Base-by-base conservation (phyloP, 768 basidiomycete genomes). In the Leccinum obscurum region DNA sequence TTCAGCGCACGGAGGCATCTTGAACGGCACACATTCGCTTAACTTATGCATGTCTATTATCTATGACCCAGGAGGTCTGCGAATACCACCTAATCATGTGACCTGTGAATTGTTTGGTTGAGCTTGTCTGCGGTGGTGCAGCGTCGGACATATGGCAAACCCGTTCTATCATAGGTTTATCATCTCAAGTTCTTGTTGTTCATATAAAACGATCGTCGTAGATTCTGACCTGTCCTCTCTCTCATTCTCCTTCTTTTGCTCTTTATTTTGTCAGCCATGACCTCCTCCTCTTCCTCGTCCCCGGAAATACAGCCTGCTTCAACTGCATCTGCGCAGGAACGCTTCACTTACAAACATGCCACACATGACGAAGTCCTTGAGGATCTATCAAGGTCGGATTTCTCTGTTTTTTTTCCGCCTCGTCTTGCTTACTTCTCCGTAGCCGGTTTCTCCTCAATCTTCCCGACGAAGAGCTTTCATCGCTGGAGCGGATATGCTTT, bases 361-460 rank as follows among this genome's bases (percentile, higher is more conserved):
- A 85, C 85, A 44, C 86, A 91, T 63, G 90, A 92, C 24, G 91
- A 95, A 75, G 90, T 93, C 57, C 83, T 95, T 55, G 93, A 95
- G 72, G 93, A 95, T 78, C 84, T 95, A 32, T 90, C 92, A 59
- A 95, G 92, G 93, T 90, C 59, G 58, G 59, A 65, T 69, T 50
- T 37, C 41, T 61, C 34, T 61, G n/a, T n/a, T 58, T 35, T 34
- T 62, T 62, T 51, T 51, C 62, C 32, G n/a, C 26, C 35, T 46
- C 20, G 37, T 64, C 56, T 57, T 44, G 24, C 60, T 68, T 61
- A 68, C 60, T 41, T 55, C 56, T 20, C 63, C 57, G 30, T 64
- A 96, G 93, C 74, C 93, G 97, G 54, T 98, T 98, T 73, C 92
- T 99, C 66, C 83, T 98, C 65, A 98, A 98, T 75, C 85, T 99